phyloP scores from a whole-genome alignment of 768 basidiomycete genomes.

The Hericium alpestre region DNA sequence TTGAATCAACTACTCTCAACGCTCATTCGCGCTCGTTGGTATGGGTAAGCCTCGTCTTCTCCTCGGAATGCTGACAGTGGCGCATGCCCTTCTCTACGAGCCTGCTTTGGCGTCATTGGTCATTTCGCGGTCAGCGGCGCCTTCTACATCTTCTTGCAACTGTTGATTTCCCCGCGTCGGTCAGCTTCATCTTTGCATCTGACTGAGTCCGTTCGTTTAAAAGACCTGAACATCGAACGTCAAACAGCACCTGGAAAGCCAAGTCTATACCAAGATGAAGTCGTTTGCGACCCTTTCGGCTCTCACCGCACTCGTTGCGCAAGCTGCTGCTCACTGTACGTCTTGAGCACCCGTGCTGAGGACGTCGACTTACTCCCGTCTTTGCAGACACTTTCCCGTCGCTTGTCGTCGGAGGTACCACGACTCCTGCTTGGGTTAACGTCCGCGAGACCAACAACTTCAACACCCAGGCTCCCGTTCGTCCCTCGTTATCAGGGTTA shows the following conservation, averaged over 20 bases:
- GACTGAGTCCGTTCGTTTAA: neutral
- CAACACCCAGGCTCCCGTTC: conserved; percentile 28
- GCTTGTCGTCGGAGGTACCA: conserved; percentile 30
- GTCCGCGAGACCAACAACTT: conserved; percentile 39
- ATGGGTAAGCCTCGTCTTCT: neutral
- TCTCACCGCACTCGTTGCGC: neutral
- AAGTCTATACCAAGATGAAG: neutral
- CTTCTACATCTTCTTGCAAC: neutral
- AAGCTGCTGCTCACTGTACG: neutral
- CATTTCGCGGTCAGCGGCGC: neutral
- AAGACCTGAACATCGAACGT: neutral
- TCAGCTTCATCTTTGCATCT: neutral
- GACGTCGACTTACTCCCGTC: neutral
- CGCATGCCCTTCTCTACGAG: neutral
- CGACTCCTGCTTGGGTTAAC: conserved; percentile 30
- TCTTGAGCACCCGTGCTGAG: neutral
- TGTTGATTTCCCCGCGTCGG: neutral
- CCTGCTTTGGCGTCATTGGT: neutral
- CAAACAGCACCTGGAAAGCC: neutral
- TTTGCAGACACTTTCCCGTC: conserved; percentile 35
- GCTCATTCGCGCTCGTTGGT: neutral
- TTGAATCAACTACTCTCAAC: too few species aligned
- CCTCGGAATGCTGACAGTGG: neutral
- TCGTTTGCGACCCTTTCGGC: neutral
- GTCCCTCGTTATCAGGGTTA: neutral